Conservation (phyloP, 305 asterid genomes). For the Andrographis paniculata region DNA sequence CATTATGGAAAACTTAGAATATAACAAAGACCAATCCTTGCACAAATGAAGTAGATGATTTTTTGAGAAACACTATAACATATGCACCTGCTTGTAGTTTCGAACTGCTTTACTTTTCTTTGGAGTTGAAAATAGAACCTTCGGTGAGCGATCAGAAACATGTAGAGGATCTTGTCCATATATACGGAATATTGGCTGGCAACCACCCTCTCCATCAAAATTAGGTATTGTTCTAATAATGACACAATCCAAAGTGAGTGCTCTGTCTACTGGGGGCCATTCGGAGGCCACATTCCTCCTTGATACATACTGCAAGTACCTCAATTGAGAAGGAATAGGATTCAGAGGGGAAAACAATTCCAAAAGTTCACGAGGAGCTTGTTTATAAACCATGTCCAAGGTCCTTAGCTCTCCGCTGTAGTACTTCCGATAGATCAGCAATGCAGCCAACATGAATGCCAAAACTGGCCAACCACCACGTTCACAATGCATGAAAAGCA, state of each 20-base stretch:
- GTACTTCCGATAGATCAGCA: slow-evolving; percentile 68
- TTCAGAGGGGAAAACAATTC: slow-evolving; percentile 71
- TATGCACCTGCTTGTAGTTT: slow-evolving; percentile 74
- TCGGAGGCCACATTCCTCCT: slow-evolving; percentile 80
- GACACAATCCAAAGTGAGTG: slow-evolving; percentile 80
- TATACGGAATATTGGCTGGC: slow-evolving; percentile 79
- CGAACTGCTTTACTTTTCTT: slow-evolving; percentile 67
- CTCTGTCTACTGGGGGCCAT: slow-evolving; percentile 95
- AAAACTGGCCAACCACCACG: slow-evolving; percentile 97
- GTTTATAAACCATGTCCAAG: slow-evolving; percentile 88
- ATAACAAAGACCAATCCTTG: slow-evolving; percentile 7
- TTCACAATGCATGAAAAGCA: slow-evolving; percentile 92
- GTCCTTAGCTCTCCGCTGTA: slow-evolving; percentile 86
- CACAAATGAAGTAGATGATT: slow-evolving; percentile 3
- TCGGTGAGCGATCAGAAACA: slow-evolving; percentile 62
- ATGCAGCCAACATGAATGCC: slow-evolving; percentile 92
- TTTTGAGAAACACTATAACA: slow-evolving; percentile 11
- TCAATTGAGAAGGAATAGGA: slow-evolving; percentile 88
- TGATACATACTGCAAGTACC: slow-evolving; percentile 85
- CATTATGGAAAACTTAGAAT: slow-evolving; percentile 1
- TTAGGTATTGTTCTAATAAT: slow-evolving; percentile 81
- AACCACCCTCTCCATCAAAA: slow-evolving; percentile 85
- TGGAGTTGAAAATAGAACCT: slow-evolving; percentile 73
- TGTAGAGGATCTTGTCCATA: slow-evolving; percentile 76
- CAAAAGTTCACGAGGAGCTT: slow-evolving; percentile 90